Evolutionary conservation across 1,139 yeast species (phyloP), one percentile per base, ranked within the genome.

Genomic region (Debaryomyces psychrophilus): DNA sequence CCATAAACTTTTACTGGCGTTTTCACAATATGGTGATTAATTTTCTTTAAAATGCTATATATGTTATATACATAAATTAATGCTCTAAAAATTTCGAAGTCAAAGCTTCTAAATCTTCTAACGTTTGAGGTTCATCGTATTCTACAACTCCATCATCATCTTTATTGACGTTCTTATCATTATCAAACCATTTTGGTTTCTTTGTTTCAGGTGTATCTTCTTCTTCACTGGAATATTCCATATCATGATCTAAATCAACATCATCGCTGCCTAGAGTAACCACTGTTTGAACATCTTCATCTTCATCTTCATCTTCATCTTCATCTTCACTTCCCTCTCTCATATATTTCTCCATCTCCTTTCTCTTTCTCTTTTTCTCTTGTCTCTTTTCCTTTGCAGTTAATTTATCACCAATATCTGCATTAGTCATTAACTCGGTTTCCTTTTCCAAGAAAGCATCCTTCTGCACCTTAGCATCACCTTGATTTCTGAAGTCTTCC

Each of bases 101-200:
- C 68, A 93, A 81, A 9, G 95, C 90, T 73, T 93, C 99, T 67
- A 93, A 78, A 61, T 93, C 98, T 64, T 90, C 97, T 65, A 93
- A 74, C 26, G 96, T 87, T 58, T 89, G 88, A 17, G 97, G 97
- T 60, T 85, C 89, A 54, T 88, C 95, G 44, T 87, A 75, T 65
- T 90, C 97, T 50, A 87, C 74, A 45, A 87, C 69, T 20, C 68
- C 67, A 43, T 65, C 64, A 7, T 54, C 59, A 17, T 57, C 64
- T 34, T 58, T 60, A 36, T 54, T 54, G 25, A 29, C 40, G 2
- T 57, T 60, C 25, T 57, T 56, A 5, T 57, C 55, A 34, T 60
- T 66, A 44, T 71, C 68, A 61, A 83, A 82, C 88, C 88, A 85
- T 60, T 77, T 83, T 45, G 82, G 76, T 63, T 77, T 81, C 72